Evolutionary conservation across 495 filamentous ascomycete genomes (phyloP).

Genomic region (Podospora sp.): DNA sequence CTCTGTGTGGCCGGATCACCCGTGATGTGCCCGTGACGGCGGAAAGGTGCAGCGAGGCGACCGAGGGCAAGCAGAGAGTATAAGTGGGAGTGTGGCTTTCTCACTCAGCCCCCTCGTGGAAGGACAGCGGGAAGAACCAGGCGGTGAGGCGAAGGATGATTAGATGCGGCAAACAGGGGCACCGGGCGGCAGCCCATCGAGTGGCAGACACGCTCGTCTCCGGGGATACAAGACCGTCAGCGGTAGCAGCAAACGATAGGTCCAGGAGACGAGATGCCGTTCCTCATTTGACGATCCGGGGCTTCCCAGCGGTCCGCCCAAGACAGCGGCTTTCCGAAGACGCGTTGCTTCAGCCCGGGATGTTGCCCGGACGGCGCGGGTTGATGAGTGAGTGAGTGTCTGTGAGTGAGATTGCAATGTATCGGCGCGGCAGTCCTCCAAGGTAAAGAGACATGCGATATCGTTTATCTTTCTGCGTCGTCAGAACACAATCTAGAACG

Average conservation of each 20-base stretch:
- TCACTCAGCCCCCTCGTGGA: neutral
- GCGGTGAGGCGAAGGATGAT: constrained; percentile 16
- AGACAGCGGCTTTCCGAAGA: no score
- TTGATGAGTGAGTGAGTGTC: neutral
- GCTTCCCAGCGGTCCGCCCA: no score
- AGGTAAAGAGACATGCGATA: neutral
- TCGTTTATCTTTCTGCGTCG: neutral
- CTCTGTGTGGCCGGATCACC: constrained; percentile 23
- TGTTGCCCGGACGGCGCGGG: constrained; percentile 1
- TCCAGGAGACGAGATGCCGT: constrained; percentile 5
- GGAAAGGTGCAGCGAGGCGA: neutral
- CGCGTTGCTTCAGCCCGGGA: no score
- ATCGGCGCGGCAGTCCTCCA: neutral
- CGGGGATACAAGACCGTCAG: constrained; percentile 3
- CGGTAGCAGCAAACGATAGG: constrained; percentile 11
- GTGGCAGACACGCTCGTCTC: constrained; percentile 6
- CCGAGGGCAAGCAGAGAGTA: neutral
- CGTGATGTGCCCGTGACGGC: constrained; percentile 7
- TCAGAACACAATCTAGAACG: neutral
- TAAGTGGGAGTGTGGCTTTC: neutral
- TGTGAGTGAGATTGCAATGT: constrained; percentile 3
- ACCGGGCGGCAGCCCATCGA: constrained; percentile 12
- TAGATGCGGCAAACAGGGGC: constrained; percentile 3
- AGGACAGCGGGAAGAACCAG: constrained; percentile 2
- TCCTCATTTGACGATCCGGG: constrained; percentile 12